These are phyloP conservation scores for Pneumocystis murina DNA, from an alignment of 1,139 yeast species.

Conservation along the genomic window DNA sequence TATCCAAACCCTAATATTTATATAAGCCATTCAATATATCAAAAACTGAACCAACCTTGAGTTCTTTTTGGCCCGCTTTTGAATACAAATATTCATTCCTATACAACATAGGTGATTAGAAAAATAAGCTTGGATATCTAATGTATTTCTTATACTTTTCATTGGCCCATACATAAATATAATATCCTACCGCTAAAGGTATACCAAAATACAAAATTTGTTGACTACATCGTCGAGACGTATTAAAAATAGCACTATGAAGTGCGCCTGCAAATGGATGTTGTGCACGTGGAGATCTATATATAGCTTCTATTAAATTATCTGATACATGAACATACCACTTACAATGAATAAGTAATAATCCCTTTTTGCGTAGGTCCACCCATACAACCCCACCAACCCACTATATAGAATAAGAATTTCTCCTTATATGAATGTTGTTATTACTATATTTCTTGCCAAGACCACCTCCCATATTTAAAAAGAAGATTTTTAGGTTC, in stretches of 20 bases:
- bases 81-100: slow-evolving; percentile 11
- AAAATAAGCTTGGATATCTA: neutral
- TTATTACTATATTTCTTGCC: neutral
- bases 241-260: slow-evolving; percentile 79
- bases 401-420: neutral
- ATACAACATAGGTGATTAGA: neutral
- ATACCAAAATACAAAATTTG: slow-evolving; percentile 65
- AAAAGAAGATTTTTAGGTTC: neutral
- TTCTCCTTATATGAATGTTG: neutral
- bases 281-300: slow-evolving; percentile 70
- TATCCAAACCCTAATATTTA: neutral
- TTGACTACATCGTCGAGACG: slow-evolving; percentile 82
- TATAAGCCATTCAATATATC: neutral
- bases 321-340: neutral
- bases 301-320: neutral
- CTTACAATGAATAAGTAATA: slow-evolving; percentile 56
- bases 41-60: neutral
- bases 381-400: slow-evolving; percentile 27
- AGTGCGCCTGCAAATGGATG: slow-evolving; percentile 78
- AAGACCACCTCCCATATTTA: neutral
- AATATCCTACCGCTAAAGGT: slow-evolving; percentile 73
- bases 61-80: slow-evolving; percentile 9
- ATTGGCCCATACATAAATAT: slow-evolving; percentile 75
- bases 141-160: slow-evolving; percentile 24
- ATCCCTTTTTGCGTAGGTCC: slow-evolving; percentile 75